Conservation (phyloP, 257 asterid genomes). For the Solanum appendiculatum region DNA sequence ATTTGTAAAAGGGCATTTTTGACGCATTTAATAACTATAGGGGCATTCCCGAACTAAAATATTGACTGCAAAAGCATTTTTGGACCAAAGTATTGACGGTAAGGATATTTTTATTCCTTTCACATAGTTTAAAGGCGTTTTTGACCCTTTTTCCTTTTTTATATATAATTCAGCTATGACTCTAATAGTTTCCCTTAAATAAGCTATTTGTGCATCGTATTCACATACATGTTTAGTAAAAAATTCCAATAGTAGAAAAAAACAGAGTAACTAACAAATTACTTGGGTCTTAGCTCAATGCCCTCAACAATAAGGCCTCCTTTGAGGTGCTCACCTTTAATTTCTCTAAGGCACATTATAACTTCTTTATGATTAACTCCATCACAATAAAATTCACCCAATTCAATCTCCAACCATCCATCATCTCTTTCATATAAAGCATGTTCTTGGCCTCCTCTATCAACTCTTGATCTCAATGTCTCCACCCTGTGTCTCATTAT, state of each 20-base stretch:
- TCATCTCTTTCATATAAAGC: conserved; percentile 33
- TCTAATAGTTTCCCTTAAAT: neutral
- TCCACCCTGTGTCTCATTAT: neutral
- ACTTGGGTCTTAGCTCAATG: conserved; percentile 66
- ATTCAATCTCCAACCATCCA: conserved; percentile 66
- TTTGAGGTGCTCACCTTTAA: conserved; percentile 53
- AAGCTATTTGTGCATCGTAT: too few relatives aligned
- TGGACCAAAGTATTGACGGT: too few relatives aligned
- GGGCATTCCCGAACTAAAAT: too few relatives aligned
- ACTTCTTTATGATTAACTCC: conserved; percentile 37
- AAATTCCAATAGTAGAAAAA: neutral
- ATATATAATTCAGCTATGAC: neutral
- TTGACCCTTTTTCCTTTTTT: too few relatives aligned
- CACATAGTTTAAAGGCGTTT: too few relatives aligned
- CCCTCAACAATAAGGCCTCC: conserved; percentile 76
- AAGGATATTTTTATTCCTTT: too few relatives aligned
- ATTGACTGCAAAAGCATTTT: too few relatives aligned
- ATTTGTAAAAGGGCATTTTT: too few relatives aligned
- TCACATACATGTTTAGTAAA: neutral
- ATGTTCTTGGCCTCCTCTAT: conserved; percentile 1
- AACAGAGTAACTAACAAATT: too few relatives aligned
- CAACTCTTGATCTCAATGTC: neutral
- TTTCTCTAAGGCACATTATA: conserved; percentile 49
- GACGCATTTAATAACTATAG: too few relatives aligned
- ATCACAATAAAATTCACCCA: conserved; percentile 54